Base-by-base conservation (phyloP, 768 basidiomycete species). In the Tylopilus rubrobrunneus region DNA sequence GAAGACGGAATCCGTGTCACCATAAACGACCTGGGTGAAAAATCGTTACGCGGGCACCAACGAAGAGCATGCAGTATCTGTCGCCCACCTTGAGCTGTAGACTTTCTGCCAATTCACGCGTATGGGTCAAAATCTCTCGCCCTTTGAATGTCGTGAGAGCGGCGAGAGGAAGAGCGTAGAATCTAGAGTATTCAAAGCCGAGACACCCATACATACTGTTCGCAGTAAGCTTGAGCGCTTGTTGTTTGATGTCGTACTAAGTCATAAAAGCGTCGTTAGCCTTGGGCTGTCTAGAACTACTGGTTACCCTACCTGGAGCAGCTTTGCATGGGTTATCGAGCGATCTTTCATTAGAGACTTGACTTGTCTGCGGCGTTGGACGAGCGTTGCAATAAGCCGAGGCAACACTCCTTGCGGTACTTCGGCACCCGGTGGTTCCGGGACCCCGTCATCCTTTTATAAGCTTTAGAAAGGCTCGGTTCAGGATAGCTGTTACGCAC, bases 171-270 rank as follows among this genome's bases (percentile, higher is more conserved):
- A 92, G 82, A 21, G 97, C 97, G 60, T 94, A 98, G 77, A 98
- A 98, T 47, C 97, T 78, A 10, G 97, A 98, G 62, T 93, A 89
- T 65, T 95, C 93, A 67, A 98, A 98, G 45, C 97, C 97, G 21
- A 99, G 85, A 77, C 97, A 99, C 17, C 97, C 97, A 70, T 99
- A 99, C 97, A 98, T 99, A 78, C 92, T 95, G 75, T 99, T 98
- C 46, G 97, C 97, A 5, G 97, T 99, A 33, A 98, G 84, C 73
- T 98, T 98, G 47, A 98, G 77, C 1, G 97, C 97, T 70, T 91
- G 86, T 62, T 99, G 97, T 67, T 93, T 94, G 74, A 98, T 97
- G 63, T 99, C 94, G 65, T 87, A 98, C 91, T 98, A 63, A 2
- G 52, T 27, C 14, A 8, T 12, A 42, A 9, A 45, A 36, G 8